phyloP scores from a whole-genome alignment of 306 rosid species.

The Inga oerstediana region DNA sequence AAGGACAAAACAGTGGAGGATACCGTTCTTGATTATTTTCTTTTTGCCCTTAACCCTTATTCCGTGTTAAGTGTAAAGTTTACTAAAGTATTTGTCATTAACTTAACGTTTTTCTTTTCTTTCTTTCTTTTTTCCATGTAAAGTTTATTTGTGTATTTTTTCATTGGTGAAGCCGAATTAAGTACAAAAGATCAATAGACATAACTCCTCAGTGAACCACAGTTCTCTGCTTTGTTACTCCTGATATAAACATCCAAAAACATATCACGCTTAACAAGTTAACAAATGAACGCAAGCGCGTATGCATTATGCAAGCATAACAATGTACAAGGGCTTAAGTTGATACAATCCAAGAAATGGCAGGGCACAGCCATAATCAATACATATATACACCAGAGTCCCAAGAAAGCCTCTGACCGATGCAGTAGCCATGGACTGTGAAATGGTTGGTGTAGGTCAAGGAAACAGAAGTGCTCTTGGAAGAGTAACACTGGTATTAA shows the following conservation, averaged over 20 bases:
- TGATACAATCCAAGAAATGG: background rate
- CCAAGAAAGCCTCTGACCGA: too few relatives aligned
- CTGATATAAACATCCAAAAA: background rate
- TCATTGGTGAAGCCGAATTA: background rate
- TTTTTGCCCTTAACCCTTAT: background rate
- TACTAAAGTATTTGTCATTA: background rate
- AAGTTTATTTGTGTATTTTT: background rate
- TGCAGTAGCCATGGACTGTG: too few relatives aligned
- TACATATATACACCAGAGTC: slow-evolving; percentile 13
- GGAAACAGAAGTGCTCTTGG: too few relatives aligned
- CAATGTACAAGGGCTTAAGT: background rate
- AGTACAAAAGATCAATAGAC: background rate
- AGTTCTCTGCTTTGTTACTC: slow-evolving; percentile 20
- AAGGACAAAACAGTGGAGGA: background rate
- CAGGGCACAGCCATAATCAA: background rate
- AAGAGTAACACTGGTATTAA: too few relatives aligned
- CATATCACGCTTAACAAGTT: background rate
- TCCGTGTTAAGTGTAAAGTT: background rate
- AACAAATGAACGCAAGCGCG: background rate
- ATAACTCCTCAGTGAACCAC: background rate
- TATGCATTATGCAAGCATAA: background rate
- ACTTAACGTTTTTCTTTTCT: background rate
- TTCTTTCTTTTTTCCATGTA: background rate
- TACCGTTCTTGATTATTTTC: background rate
- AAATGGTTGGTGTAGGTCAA: too few relatives aligned